Evolutionary conservation across 768 basidiomycete species (phyloP), one percentile per base, ranked within the genome.

Genomic region (Lanmaoa pseudosensibilis): DNA sequence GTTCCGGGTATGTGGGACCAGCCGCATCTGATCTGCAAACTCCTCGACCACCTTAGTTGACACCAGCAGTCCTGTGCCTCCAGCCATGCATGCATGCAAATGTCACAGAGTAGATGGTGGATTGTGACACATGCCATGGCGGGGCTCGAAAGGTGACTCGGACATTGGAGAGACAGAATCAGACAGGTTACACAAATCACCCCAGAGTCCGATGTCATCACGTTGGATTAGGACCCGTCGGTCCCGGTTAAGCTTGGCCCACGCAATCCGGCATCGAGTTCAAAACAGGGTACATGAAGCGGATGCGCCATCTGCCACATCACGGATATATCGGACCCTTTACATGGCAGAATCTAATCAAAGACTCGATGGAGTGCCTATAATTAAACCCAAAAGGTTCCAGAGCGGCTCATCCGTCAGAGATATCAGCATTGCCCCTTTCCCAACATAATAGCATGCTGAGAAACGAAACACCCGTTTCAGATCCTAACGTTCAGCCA

Each of bases 321-420:
- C 39, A 4, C 16, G 25, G n/a, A 32, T 25, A 23, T 30, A 30
- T 30, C 27, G 27, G 27, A 30, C 7, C 18, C 36, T 34, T n/a
- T 5, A 18, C 36, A 30, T n/a, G 18, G 19, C 19, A 8, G 21
- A 36, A 57, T 36, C 27, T 41, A 16, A 34, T 44, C 15, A 27
- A 27, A 19, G 40, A 9, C 33, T 15, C 27, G 16, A 38, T 32
- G 16, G 30, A 34, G 44, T 46, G 45, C 52, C 44, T 46, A 1
- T 45, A 46, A 50, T 50, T 30, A 44, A 54, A 49, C 33, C 48
- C 48, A 47, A 50, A 60, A 59, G 34, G 34, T 43, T 60, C 38
- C 9, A 18, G 41, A 21, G 43, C 23, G 8, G 21, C 16, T 27
- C 21, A 11, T 36, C 34, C 15, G 23, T 18, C 39, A 38, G 44